phyloP scores from a whole-genome alignment of 306 rosid species.

The Cucurbita moschata region DNA sequence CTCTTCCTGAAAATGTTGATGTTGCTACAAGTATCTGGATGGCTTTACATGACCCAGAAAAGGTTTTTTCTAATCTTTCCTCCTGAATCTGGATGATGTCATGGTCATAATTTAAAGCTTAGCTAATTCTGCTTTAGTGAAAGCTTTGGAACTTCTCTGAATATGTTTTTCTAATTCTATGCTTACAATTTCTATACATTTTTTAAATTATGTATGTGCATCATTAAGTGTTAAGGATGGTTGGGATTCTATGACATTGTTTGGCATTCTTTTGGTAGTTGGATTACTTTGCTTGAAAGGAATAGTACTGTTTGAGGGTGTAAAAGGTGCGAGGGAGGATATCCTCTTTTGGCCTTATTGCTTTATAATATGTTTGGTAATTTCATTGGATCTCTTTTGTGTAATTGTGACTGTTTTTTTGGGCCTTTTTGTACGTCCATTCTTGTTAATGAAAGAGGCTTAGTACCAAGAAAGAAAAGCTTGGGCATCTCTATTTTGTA shows the following conservation, averaged over 20 bases:
- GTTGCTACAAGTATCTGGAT: conserved; percentile 91
- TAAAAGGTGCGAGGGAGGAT: not conserved
- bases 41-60: conserved; percentile 84
- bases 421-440: not conserved
- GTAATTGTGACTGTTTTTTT: not conserved
- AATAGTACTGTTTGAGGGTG: not conserved
- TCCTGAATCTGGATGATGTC: not conserved
- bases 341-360: not conserved
- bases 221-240: not conserved
- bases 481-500: not conserved
- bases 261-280: not conserved
- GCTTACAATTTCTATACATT: not conserved
- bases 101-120: not conserved
- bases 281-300: not conserved
- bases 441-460: not conserved
- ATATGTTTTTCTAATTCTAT: not conserved
- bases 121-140: not conserved
- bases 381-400: not conserved
- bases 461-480: not conserved
- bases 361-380: not conserved
- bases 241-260: not conserved
- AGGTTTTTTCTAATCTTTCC: conserved; percentile 33
- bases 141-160: not conserved
- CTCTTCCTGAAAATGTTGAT: conserved; percentile 54
- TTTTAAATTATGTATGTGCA: not conserved